These are phyloP conservation scores for Penicillium bovifimosum DNA, from an alignment of 495 filamentous ascomycete species.

Conservation along the genomic window DNA sequence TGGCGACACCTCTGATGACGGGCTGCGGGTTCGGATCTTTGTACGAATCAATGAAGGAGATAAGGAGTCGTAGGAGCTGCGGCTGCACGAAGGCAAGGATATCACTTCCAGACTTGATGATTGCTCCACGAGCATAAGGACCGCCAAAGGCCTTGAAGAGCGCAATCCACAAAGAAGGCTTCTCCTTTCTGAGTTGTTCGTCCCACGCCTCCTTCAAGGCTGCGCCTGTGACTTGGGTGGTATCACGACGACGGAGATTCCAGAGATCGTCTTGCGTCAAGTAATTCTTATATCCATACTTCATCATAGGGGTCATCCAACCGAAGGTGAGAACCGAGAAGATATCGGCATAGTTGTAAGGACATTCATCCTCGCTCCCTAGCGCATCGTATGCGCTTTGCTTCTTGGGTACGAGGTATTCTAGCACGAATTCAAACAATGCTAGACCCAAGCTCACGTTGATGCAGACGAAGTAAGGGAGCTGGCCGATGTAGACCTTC, in stretches of 20 bases:
- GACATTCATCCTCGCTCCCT: slow-evolving; percentile 88
- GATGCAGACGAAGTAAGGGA: slow-evolving; percentile 76
- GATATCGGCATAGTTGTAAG: slow-evolving; percentile 87
- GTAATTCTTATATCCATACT: slow-evolving; percentile 83
- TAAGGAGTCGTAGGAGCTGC: slow-evolving; percentile 80
- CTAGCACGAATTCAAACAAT: slow-evolving; percentile 68
- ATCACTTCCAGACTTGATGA: slow-evolving; percentile 87
- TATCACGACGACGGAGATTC: slow-evolving; percentile 79
- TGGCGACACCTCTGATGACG: slow-evolving; percentile 74
- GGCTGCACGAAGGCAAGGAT: slow-evolving; percentile 82
- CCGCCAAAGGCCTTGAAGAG: slow-evolving; percentile 78
- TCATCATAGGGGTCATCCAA: slow-evolving; percentile 99
- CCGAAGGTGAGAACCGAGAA: slow-evolving; percentile 93
- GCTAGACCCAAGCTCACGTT: slow-evolving; percentile 69
- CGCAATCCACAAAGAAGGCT: slow-evolving; percentile 89
- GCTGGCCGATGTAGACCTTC: slow-evolving; percentile 54
- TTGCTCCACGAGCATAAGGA: slow-evolving; percentile 69
- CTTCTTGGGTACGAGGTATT: slow-evolving; percentile 90
- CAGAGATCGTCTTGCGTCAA: slow-evolving; percentile 96
- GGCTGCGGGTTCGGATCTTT: slow-evolving; percentile 60
- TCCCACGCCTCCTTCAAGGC: slow-evolving; percentile 73
- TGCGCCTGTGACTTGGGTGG: slow-evolving; percentile 61
- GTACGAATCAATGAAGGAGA: slow-evolving; percentile 84
- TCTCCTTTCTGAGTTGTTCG: slow-evolving; percentile 63
- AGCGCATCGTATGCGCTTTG: slow-evolving; percentile 76